These are phyloP conservation scores for Komagataella pseudopastoris DNA, from an alignment of 805 yeast species.

Conservation along the genomic window DNA sequence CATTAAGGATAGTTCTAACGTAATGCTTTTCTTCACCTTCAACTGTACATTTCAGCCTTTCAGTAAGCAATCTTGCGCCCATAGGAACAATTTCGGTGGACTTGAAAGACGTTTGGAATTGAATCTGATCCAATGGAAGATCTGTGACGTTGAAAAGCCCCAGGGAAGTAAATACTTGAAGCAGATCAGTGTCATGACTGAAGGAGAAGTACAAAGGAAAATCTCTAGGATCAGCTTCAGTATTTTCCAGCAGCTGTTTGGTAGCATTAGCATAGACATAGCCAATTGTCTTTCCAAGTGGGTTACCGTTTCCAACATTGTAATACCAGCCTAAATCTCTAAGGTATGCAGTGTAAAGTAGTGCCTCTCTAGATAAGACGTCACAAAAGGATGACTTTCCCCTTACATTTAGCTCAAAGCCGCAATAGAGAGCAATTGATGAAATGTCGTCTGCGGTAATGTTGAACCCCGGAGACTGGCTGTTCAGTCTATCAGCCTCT, in stretches of 20 bases:
- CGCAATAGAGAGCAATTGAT: slow-evolving; percentile 49
- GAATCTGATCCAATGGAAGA: slow-evolving; percentile 30
- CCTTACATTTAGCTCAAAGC: slow-evolving; percentile 57
- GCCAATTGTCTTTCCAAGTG: slow-evolving; percentile 44
- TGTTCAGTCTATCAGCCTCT: slow-evolving; percentile 46
- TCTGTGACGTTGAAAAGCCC: slow-evolving; percentile 35
- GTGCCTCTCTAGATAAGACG: slow-evolving; percentile 56
- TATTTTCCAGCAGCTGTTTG: slow-evolving; percentile 5
- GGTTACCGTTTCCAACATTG: slow-evolving; percentile 49
- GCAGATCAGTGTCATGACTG: slow-evolving; percentile 62
- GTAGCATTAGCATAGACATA: slow-evolving; percentile 42
- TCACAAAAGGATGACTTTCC: slow-evolving; percentile 59
- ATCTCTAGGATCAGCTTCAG: slow-evolving; percentile 8
- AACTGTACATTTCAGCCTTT: slow-evolving; percentile 27
- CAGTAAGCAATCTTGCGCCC: slow-evolving; percentile 41
- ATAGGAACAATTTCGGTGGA: slow-evolving; percentile 36
- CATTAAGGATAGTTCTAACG: slow-evolving; percentile 36
- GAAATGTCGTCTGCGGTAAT: slow-evolving; percentile 38
- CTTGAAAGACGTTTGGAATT: slow-evolving; percentile 27
- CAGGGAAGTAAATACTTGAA: slow-evolving; percentile 48
- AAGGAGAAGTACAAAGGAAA: slow-evolving; percentile 49
- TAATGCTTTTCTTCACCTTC: slow-evolving; percentile 13
- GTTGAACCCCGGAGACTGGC: slow-evolving; percentile 38
- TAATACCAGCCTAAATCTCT: slow-evolving; percentile 49
- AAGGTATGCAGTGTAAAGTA: slow-evolving; percentile 46